Evolutionary conservation across 2,329 filamentous ascomycete species (phyloP).

Genomic region (Chaetomium strumarium): DNA sequence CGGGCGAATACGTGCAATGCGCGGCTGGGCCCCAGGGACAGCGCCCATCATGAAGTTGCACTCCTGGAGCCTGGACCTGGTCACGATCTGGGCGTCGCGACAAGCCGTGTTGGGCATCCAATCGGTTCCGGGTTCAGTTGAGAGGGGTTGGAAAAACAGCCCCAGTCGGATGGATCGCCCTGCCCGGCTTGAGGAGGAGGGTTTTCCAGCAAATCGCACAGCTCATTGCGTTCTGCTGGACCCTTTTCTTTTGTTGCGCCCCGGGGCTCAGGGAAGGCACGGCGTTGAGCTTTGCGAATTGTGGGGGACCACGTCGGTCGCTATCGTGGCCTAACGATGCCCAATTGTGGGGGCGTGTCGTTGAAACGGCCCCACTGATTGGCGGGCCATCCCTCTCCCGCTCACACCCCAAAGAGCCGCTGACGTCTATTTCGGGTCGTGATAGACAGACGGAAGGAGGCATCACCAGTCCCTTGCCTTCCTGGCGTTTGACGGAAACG

Average conservation of each 20-base stretch:
- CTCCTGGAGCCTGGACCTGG: no score
- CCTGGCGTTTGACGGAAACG: not conserved
- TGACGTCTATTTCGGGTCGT: constrained; percentile 19
- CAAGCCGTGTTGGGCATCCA: constrained; percentile 6
- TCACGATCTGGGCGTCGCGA: no score
- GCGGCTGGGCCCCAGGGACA: not conserved
- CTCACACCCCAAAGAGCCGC: constrained; percentile 14
- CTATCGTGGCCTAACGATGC: constrained; percentile 25
- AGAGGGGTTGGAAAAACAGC: not conserved
- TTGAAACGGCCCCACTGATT: constrained; percentile 9
- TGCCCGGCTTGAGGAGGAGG: not conserved
- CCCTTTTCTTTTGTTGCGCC: not conserved
- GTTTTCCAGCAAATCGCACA: constrained; percentile 4
- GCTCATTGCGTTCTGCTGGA: not conserved
- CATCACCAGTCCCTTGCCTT: not conserved
- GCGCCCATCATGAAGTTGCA: not conserved
- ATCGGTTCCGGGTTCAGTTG: not conserved
- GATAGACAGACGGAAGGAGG: constrained; percentile 18
- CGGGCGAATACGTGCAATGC: constrained; percentile 2
- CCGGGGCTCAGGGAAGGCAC: constrained; percentile 2
- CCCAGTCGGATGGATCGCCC: not conserved
- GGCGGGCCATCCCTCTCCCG: constrained; percentile 15
- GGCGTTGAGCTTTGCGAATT: constrained; percentile 18
- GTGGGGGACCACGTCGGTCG: constrained; percentile 20
- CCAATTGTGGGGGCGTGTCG: constrained; percentile 17